Percentiles rank a stretch among this genome's conserved stretches.
These are phyloP conservation scores for Parmales sp. DNA, from an alignment of 108 stramenopile species.

Conservation along the genomic window DNA sequence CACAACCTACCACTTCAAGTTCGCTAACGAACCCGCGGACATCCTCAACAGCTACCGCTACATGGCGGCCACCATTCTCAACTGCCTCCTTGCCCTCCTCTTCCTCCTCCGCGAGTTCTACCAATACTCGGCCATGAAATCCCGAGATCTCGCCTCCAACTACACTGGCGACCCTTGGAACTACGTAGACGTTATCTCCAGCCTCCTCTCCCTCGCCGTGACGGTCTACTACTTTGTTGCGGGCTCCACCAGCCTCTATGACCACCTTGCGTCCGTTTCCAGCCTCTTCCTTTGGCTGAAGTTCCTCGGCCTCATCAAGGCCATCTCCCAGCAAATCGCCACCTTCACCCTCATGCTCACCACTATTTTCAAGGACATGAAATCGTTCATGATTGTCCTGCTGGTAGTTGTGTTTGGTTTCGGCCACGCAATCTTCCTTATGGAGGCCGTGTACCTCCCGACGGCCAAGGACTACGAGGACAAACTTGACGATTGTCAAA, in stretches of 20 bases:
- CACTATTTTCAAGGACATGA: neutral
- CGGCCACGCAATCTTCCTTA: neutral
- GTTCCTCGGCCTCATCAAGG: neutral
- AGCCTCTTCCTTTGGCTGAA: neutral
- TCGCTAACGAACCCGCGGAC: neutral
- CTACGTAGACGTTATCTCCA: neutral
- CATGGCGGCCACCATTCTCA: neutral
- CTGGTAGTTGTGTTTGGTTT: neutral
- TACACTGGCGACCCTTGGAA: neutral
- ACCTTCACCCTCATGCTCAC: neutral
- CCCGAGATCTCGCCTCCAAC: neutral
- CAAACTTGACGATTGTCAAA: too few relatives aligned
- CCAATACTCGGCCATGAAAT: neutral
- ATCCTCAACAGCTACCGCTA: too few relatives aligned
- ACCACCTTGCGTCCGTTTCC: neutral
- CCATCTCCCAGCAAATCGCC: neutral
- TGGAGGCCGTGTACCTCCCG: too few relatives aligned
- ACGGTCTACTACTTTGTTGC: neutral
- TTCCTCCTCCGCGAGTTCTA: neutral
- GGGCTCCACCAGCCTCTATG: neutral
- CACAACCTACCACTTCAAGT: neutral
- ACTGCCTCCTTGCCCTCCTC: neutral
- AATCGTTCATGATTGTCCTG: neutral
- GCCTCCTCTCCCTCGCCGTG: neutral
- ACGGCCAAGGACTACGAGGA: too few relatives aligned